These are phyloP conservation scores for Penicillium cosmopolitanum DNA, from an alignment of 495 filamentous ascomycete genomes.

Conservation along the genomic window DNA sequence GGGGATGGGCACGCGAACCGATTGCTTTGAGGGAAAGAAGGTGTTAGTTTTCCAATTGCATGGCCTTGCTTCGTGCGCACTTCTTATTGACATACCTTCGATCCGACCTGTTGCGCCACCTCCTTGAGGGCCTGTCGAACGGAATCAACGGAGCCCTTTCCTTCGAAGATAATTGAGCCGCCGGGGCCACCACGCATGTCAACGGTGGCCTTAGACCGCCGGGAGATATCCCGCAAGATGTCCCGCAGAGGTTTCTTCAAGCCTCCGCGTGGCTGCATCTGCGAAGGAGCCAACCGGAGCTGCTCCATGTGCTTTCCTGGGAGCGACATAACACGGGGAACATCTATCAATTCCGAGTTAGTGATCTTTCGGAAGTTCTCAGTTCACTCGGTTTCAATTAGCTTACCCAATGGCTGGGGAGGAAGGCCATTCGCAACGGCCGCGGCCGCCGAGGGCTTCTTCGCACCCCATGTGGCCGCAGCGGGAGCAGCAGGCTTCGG, in stretches of 20 bases:
- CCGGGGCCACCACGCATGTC: slow-evolving; percentile 69
- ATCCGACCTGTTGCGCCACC: slow-evolving; percentile 79
- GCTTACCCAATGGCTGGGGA: slow-evolving; percentile 51
- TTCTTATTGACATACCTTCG: slow-evolving; percentile 63
- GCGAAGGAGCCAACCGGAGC: slow-evolving; percentile 68
- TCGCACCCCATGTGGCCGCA: slow-evolving; percentile 71
- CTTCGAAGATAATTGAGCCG: slow-evolving; percentile 75
- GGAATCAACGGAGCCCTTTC: slow-evolving; percentile 74
- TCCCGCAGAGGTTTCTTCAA: slow-evolving; percentile 82
- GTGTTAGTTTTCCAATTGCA: background rate
- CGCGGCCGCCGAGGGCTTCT: slow-evolving; percentile 58
- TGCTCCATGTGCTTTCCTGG: slow-evolving; percentile 79
- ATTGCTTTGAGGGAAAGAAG: slow-evolving; percentile 55
- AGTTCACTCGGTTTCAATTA: background rate
- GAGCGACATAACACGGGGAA: slow-evolving; percentile 65
- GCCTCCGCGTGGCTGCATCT: slow-evolving; percentile 72
- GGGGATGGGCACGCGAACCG: slow-evolving; percentile 76
- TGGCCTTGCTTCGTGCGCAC: background rate
- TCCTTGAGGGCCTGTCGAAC: slow-evolving; percentile 84
- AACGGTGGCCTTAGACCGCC: slow-evolving; percentile 81
- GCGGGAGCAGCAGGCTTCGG: slow-evolving; percentile 63
- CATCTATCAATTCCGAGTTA: slow-evolving; percentile 30
- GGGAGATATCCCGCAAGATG: slow-evolving; percentile 84
- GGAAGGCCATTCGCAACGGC: slow-evolving; percentile 62
- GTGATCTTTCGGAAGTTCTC: background rate